Base-by-base conservation (phyloP, 345 rosid genomes). In the Eucalyptus marginata region DNA sequence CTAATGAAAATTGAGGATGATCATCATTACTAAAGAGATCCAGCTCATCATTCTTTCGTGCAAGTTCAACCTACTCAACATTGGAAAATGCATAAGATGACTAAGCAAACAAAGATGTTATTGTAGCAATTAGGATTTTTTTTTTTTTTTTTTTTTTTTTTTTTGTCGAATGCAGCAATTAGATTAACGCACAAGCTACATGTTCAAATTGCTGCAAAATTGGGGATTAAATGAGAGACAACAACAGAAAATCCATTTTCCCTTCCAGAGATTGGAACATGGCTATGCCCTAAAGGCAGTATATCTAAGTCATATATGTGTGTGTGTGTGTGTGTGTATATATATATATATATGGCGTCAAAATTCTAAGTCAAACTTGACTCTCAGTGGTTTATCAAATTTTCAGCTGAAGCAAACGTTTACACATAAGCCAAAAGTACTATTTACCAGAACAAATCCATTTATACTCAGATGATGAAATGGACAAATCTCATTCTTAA, bases 1-100 rank as follows among this genome's bases (percentile, higher is more conserved):
- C 71, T 68, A 95, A 89, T 20, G 92, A 87, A 93, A 92, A 94
- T 88, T 96, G 98, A 66, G 99, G 98, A 93, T 97, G 98, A 33
- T 88, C 84, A 49, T 96, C 96, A 93, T 93, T 96, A 50, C 64
- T 87, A 89, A 97, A 94, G 89, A 95, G 91, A 89, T 96, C 98
- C 83, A 95, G 90, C 86, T 93, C 96, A 1, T 95, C 97, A 91
- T 93, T 88, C 71, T 91, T 93, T 86, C 92, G 94, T 86, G 98
- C 97, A 92, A 96, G 97, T 90, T 97, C 99, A 93, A 93, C 93
- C 99, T 97, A 93, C 89, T 88, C 91, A 92, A 90, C 86, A 85
- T 71, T 76, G 47, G 15, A 76, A 76, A 76, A 76, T 20, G 47
- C 84, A 76, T 76, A 36, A 25, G 84, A 76, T 76, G 84, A 76